phyloP scores from a whole-genome alignment of 2,329 filamentous ascomycete species.

The Thielaviopsis cerberus region DNA sequence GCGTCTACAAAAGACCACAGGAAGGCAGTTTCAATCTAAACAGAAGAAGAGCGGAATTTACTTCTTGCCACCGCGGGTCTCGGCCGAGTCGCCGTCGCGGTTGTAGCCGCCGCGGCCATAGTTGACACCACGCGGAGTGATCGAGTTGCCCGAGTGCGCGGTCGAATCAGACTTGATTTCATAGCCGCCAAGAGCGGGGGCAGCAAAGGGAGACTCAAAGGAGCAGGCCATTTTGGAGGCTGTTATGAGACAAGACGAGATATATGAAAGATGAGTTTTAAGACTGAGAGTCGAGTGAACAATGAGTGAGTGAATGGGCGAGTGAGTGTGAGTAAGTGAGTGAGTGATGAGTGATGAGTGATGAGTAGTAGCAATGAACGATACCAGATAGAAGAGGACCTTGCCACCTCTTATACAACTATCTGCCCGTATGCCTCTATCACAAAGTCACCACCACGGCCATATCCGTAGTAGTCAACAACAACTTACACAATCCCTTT shows the following conservation, averaged over 20 bases:
- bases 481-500: no score
- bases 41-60: not conserved
- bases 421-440: not conserved
- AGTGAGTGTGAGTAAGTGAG: not conserved
- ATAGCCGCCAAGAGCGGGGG: conserved; percentile 22
- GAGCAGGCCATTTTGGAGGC: conserved; percentile 15
- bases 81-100: conserved; percentile 21
- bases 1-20: no score
- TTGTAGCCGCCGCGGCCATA: conserved; percentile 31
- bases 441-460: not conserved
- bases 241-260: conserved; percentile 8
- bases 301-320: not conserved
- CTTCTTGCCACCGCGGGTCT: not conserved
- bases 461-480: not conserved
- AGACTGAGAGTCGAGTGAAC: not conserved
- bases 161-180: conserved; percentile 15
- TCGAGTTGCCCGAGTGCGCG: not conserved
- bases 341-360: not conserved
- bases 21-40: no score
- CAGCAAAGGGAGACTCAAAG: conserved; percentile 21
- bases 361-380: not conserved
- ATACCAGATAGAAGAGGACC: not conserved
- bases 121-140: conserved; percentile 16
- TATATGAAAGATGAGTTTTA: not conserved
- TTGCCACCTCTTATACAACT: not conserved